Conservation (phyloP, 306 rosid species). For the Senna siamea region DNA sequence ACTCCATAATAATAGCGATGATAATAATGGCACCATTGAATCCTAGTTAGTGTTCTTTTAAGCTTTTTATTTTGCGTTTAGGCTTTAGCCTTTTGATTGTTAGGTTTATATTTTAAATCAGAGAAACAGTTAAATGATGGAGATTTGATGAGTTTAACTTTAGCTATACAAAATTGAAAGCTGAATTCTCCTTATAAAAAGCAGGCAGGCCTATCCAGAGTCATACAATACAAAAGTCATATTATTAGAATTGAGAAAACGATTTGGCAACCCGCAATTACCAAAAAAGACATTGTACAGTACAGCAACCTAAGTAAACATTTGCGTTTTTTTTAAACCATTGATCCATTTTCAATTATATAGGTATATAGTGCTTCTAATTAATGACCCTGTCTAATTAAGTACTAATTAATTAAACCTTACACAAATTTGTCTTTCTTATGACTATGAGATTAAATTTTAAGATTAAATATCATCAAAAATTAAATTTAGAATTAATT, state of each 20-base stretch:
- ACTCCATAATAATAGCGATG: conserved; percentile 17
- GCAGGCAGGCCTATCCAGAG: conserved; percentile 25
- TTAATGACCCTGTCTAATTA: background rate
- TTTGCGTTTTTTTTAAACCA: background rate
- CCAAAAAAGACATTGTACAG: conserved; percentile 11
- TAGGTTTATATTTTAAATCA: conserved; percentile 4
- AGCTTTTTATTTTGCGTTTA: background rate
- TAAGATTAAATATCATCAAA: no score
- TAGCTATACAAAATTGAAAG: conserved; percentile 29
- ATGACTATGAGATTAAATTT: background rate
- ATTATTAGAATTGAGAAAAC: conserved; percentile 27
- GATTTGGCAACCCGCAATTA: conserved; percentile 30
- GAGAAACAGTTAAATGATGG: conserved; percentile 11
- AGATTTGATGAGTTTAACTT: conserved; percentile 34
- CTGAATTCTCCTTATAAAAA: conserved; percentile 25
- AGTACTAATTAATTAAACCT: background rate
- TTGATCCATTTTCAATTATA: background rate
- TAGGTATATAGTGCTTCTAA: background rate
- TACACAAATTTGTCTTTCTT: background rate
- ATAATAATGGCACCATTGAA: conserved; percentile 24
- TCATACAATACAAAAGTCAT: conserved; percentile 33
- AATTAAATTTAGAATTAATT: no score
- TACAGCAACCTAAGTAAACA: conserved; percentile 4
- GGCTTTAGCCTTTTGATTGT: conserved; percentile 3
- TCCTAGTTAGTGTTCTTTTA: background rate